Percentiles rank a stretch among this genome's conserved stretches.
Conservation (phyloP, 805 yeast genomes). For the Wickerhamomyces sydowiorum region DNA sequence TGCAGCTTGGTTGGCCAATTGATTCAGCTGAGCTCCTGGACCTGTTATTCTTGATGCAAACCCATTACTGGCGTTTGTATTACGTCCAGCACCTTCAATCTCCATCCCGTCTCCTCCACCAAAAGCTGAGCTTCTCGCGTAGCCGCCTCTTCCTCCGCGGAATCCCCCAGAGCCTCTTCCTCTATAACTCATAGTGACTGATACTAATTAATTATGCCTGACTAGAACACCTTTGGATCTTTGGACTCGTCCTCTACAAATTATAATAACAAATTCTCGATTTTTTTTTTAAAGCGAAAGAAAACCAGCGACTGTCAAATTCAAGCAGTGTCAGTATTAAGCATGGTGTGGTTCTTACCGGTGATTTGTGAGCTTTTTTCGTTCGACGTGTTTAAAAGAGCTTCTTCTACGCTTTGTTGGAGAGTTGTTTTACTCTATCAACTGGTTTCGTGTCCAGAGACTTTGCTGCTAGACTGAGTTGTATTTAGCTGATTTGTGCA, state of each 20-base stretch:
- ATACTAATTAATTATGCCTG: too few species aligned
- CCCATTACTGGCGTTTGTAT: neutral
- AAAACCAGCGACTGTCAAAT: neutral
- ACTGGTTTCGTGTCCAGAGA: too few species aligned
- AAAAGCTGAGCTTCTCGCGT: constrained; percentile 4
- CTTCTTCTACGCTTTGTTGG: too few species aligned
- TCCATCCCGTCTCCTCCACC: constrained; percentile 3
- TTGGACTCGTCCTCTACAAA: constrained; percentile 5
- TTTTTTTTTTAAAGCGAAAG: too few species aligned
- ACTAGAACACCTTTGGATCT: too few species aligned
- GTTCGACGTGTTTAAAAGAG: neutral
- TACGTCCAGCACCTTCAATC: neutral
- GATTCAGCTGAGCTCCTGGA: constrained; percentile 10
- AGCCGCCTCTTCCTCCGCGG: constrained; percentile 2
- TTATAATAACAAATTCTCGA: neutral
- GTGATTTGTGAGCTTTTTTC: neutral
- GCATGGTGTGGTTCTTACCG: neutral
- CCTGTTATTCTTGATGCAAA: neutral
- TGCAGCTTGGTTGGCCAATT: constrained; percentile 13
- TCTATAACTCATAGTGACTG: constrained; percentile 4
- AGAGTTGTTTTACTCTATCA: too few species aligned
- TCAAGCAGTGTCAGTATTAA: neutral
- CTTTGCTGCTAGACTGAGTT: too few species aligned
- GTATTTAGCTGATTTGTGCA: too few species aligned
- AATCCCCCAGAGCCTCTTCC: constrained; percentile 3